These are phyloP conservation scores for Fistulina hepatica DNA, from an alignment of 1,284 basidiomycete species.

Conservation along the genomic window DNA sequence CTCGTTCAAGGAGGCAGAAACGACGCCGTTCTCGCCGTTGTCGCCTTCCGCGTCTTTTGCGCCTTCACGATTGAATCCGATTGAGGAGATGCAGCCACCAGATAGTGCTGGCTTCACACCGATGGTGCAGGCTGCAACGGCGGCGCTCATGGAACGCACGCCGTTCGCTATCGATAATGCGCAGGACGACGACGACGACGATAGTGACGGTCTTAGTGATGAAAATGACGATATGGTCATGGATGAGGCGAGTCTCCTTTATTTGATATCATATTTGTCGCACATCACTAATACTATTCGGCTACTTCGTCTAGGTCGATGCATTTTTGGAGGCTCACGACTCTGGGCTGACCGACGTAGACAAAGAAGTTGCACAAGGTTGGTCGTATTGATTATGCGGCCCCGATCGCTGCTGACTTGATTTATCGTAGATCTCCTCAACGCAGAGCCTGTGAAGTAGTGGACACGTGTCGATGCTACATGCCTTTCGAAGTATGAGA, in stretches of 20 bases:
- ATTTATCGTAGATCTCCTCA: conserved; percentile 40
- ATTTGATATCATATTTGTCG: not conserved
- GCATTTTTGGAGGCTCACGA: conserved; percentile 89
- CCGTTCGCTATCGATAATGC: conserved; percentile 92
- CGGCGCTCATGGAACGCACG: conserved; percentile 80
- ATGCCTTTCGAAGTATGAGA: too few species aligned
- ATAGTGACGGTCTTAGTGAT: conserved; percentile 48
- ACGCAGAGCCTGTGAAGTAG: conserved; percentile 52
- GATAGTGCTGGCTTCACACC: conserved; percentile 36
- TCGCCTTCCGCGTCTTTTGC: conserved; percentile 17
- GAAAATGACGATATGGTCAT: conserved; percentile 64
- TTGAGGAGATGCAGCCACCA: conserved; percentile 19
- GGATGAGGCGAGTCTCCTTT: conserved; percentile 59
- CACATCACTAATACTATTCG: conserved; percentile 6
- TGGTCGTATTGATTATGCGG: conserved; percentile 12
- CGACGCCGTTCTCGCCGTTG: conserved; percentile 15
- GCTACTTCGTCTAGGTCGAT: conserved; percentile 47
- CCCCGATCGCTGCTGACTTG: conserved; percentile 1
- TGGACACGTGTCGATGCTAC: too few species aligned
- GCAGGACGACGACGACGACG: conserved; percentile 69
- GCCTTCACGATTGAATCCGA: conserved; percentile 31
- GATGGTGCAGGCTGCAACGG: conserved; percentile 69
- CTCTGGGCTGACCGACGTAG: conserved; percentile 74
- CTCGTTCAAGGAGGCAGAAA: not conserved
- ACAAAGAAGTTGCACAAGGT: conserved; percentile 78